Evolutionary conservation across 78 protist genomes (phyloP).

Genomic region (Chrysochromulina tobinii): DNA sequence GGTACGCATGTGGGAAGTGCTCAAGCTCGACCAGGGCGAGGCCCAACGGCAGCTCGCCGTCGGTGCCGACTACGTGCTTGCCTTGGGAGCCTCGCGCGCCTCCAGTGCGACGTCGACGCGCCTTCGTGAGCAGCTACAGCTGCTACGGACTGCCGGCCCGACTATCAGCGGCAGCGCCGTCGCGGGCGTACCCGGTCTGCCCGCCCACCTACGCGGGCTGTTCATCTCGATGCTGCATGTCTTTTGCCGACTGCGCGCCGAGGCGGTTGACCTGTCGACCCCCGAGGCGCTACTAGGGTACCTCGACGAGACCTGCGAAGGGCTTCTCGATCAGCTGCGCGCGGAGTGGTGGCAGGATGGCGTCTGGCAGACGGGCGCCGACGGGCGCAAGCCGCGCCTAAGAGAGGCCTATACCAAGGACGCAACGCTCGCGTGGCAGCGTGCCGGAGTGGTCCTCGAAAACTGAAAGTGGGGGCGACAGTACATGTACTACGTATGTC

Average conservation of each 20-base stretch:
- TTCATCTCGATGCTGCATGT: not conserved
- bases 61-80: not conserved
- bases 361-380: too few species aligned
- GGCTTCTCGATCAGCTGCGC: too few species aligned
- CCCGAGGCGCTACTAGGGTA: not conserved
- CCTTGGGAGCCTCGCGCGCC: not conserved
- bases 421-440: too few species aligned
- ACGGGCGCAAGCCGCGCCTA: too few species aligned
- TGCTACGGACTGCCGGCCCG: not conserved
- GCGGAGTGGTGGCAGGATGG: too few species aligned
- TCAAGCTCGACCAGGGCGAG: not conserved
- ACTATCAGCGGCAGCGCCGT: not conserved
- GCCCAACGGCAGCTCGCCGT: not conserved
- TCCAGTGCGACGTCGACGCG: not conserved
- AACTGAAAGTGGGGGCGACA: too few species aligned
- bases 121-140: not conserved
- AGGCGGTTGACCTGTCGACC: not conserved
- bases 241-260: not conserved
- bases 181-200: not conserved
- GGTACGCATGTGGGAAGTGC: conserved; percentile 14
- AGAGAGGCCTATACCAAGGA: too few species aligned
- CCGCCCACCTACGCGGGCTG: not conserved
- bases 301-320: too few species aligned
- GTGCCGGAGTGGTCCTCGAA: too few species aligned
- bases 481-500: too few species aligned